These are phyloP conservation scores for Sarocladiaceae sp. DNA, from an alignment of 2,329 filamentous ascomycete genomes.

Conservation along the genomic window DNA sequence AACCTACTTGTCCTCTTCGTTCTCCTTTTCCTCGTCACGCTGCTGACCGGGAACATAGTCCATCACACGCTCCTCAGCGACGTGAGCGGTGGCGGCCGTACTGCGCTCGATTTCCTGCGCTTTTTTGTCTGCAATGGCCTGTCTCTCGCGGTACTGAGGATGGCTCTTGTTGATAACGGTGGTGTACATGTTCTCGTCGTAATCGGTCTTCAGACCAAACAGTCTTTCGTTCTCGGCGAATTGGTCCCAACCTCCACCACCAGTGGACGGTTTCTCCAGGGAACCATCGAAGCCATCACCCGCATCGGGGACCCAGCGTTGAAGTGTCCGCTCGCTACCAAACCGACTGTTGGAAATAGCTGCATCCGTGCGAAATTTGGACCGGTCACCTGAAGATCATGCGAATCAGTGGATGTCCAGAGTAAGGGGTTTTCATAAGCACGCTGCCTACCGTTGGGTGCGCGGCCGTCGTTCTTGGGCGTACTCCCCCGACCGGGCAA, in stretches of 20 bases:
- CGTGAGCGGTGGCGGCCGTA: conserved; percentile 69
- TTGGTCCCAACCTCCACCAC: conserved; percentile 71
- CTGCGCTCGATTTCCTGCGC: conserved; percentile 86
- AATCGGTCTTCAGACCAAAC: conserved; percentile 85
- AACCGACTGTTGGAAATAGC: conserved; percentile 76
- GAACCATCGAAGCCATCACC: conserved; percentile 62
- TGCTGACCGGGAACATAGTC: conserved; percentile 58
- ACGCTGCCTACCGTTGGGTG: conserved; percentile 31
- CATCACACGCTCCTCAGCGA: conserved; percentile 83
- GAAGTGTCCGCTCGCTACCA: conserved; percentile 68
- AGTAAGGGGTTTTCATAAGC: not conserved
- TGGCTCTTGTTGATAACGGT: conserved; percentile 82
- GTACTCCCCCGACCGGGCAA: conserved; percentile 24
- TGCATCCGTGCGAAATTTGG: conserved; percentile 77
- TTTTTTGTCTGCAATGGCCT: conserved; percentile 75
- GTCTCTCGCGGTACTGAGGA: conserved; percentile 73
- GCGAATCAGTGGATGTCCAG: conserved; percentile 13
- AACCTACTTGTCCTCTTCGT: conserved; percentile 91
- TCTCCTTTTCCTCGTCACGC: conserved; percentile 59
- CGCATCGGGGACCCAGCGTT: conserved; percentile 74
- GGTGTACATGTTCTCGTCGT: conserved; percentile 93
- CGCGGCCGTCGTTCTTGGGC: conserved; percentile 18
- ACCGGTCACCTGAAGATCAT: conserved; percentile 52
- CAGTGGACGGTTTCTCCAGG: conserved; percentile 55
- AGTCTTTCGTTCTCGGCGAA: conserved; percentile 85